These are phyloP conservation scores for Lepraria neglecta DNA, from an alignment of 495 filamentous ascomycete species.

Conservation along the genomic window DNA sequence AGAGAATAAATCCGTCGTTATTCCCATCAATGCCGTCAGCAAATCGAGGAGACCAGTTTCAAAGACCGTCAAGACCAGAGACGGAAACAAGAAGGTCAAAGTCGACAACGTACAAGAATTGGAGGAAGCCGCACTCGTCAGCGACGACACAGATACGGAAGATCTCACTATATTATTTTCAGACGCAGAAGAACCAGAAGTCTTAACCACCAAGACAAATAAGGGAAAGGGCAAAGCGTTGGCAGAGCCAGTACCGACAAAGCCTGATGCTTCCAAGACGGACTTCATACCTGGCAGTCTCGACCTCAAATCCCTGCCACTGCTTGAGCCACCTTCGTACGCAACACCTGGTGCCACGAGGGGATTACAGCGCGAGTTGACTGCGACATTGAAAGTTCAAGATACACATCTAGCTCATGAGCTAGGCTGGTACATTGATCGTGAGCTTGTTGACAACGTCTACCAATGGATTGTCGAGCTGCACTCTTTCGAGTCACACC, in stretches of 20 bases:
- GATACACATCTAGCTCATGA: constrained; percentile 54
- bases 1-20: constrained; percentile 31
- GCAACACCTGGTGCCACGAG: constrained; percentile 59
- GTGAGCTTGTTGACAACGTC: constrained; percentile 54
- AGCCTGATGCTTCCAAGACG: constrained; percentile 34
- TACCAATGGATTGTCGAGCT: constrained; percentile 94
- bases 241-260: constrained; percentile 6
- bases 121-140: constrained; percentile 33
- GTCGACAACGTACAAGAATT: constrained; percentile 26
- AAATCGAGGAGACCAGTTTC: constrained; percentile 31
- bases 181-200: constrained; percentile 29
- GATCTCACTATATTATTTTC: constrained; percentile 45
- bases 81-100: constrained; percentile 27
- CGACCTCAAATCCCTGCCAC: constrained; percentile 47
- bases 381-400: constrained; percentile 57
- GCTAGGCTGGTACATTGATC: constrained; percentile 81
- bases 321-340: constrained; percentile 59
- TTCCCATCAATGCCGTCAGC: constrained; percentile 48
- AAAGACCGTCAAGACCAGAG: constrained; percentile 24
- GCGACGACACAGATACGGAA: constrained; percentile 47
- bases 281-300: constrained; percentile 64
- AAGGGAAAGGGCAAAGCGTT: constrained; percentile 21
- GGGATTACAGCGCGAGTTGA: constrained; percentile 57
- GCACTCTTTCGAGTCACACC: constrained; percentile 65
- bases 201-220: constrained; percentile 8